Evolutionary conservation across 2,329 filamentous ascomycete genomes (phyloP), one percentile per base, ranked within the genome.

Genomic region (Aureobasidium sp.): DNA sequence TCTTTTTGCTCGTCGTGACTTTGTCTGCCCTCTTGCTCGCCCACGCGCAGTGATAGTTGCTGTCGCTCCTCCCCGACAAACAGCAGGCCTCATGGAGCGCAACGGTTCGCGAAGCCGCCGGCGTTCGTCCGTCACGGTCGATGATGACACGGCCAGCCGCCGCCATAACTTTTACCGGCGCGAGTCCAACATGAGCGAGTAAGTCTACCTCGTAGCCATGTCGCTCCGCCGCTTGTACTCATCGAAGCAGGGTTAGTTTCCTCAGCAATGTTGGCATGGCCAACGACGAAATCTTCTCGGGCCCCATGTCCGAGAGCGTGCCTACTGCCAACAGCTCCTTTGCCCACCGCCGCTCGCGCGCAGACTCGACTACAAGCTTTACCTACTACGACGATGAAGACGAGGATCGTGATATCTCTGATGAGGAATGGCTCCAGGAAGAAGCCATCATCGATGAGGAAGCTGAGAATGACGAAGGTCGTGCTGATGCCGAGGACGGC

Each of bases 261-360:
- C 87, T 96, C 68, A 91, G 91, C 67, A 91, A 96, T 75, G 92
- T 97, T n/a, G 93, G 97, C 74, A 97, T 99, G 94, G 93, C 94
- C 22, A 91, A 95, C 57, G 90, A 96, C 73, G 93, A 97, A 82
- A 84, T 96, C 52, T 99, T 93, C 76, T 88, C 93, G 27, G 94
- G 94, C 7, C 94, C 93, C 7, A 87, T 97, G 70, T 92, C 91
- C 61, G 94, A 99, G 77, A 97, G 91, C 71, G 84, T 99, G n/a
- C 94, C 94, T 1, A 94, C 90, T 12, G 97, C 92, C 71, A 82
- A 92, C 39, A 91, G 91, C n/a, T 89, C 91, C 36, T 99, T 99
- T 73, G 87, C 86, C 52, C 92, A 96, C 74, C 89, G 91, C 64
- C 85, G 91, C 64, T 80, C 81, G 41, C 86, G 93, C 69, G 87